Evolutionary conservation across 495 filamentous ascomycete species (phyloP), one percentile per base, ranked within the genome.

Genomic region (Monascus purpureus): DNA sequence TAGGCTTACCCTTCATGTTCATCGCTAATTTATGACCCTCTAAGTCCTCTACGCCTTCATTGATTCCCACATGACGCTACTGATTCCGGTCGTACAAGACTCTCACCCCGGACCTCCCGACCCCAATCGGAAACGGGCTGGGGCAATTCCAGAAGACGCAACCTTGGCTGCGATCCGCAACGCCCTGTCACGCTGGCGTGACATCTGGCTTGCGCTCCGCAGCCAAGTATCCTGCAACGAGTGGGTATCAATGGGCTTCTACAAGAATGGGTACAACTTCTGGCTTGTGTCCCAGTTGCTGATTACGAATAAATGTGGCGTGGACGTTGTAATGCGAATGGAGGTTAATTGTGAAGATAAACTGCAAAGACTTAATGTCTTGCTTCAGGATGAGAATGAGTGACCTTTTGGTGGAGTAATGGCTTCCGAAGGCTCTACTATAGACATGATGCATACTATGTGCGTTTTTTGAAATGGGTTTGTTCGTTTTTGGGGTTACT

Each of bases 261-360:
- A 54, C 37, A 59, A 58, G 24, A 65, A 61, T 27, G 51, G 49
- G 0, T 63, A 62, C 31, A 60, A 61, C 8, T 62, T 65, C 42
- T 65, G 57, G 57, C 52, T 63, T 9, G 61, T 65, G 6, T 57
- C 59, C 14, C 52, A 59, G 16, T 39, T 65, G 2, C 49, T 65
- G 2, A 59, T 62, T 30, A 65, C 59, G n/a, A 55, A 57, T n/a
- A 62, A 63, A 33, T 52, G 61, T 35, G 55, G 55, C 14, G 52
- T 65, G 11, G 61, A 65, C 25, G 55, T 65, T 11, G 47, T 65
- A 1, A 61, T 65, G 57, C 46, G 43, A 24, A 61, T 63, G 57
- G 61, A 65, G 31, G 59, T 65, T n/a, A 51, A 55, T 29, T 65
- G 61, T 13, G 59, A 63, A 32, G 61, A 65, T 33, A 65, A 65